A percentile compares a stretch with the other conserved stretches of the same genome.
Conservation (phyloP, 768 basidiomycete species). For the Thelephora ganbajun region DNA sequence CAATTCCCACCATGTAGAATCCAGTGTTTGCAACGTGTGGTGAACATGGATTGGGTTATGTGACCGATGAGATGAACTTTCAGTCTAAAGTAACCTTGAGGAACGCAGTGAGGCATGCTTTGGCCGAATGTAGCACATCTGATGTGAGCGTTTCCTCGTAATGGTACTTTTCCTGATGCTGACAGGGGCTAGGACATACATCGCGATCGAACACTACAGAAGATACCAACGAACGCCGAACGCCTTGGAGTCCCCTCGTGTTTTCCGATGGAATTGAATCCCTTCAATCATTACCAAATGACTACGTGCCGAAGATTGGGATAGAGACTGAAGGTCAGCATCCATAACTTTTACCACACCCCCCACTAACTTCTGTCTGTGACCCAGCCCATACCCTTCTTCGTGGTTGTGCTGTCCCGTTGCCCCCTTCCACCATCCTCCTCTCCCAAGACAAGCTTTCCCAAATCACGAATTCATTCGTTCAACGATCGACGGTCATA, state of each 20-base stretch:
- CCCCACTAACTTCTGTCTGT: no score
- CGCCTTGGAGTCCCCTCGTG: slow-evolving; percentile 14
- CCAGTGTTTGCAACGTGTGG: slow-evolving; percentile 72
- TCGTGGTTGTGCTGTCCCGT: no score
- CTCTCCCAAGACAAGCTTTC: no score
- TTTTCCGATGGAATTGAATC: slow-evolving; percentile 20
- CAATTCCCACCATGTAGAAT: slow-evolving; percentile 55
- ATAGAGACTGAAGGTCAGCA: slow-evolving; percentile 31
- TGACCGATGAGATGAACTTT: no score
- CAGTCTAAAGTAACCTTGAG: slow-evolving; percentile 59
- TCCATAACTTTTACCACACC: no score
- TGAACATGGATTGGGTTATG: slow-evolving; percentile 40
- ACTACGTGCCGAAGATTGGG: slow-evolving; percentile 22
- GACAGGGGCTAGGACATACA: no score
- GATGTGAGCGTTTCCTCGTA: no score
- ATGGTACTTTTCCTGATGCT: no score
- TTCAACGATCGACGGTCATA: slow-evolving; percentile 6
- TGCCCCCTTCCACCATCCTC: no score
- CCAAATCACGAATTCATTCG: slow-evolving; percentile 5
- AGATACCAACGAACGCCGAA: slow-evolving; percentile 1
- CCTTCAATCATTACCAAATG: no score
- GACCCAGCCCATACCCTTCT: no score
- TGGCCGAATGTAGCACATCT: slow-evolving; percentile 10
- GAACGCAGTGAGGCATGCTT: slow-evolving; percentile 51
- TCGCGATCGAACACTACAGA: background rate